Percentiles rank a stretch among this genome's conserved stretches.
Conservation (phyloP, 306 rosid genomes). For the Fragaria vesca region DNA sequence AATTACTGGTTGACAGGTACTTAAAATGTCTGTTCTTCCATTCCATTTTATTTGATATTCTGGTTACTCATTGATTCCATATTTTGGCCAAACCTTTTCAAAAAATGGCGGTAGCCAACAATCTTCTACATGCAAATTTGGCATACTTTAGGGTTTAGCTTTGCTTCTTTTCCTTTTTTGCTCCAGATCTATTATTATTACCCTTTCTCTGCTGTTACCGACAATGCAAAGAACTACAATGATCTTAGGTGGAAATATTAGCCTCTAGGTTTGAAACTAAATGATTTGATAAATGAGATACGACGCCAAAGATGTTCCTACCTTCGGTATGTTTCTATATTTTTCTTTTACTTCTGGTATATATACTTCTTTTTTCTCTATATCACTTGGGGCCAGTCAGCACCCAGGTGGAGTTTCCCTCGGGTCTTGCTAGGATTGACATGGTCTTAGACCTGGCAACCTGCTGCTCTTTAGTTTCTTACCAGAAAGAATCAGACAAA, state of each 20-base stretch:
- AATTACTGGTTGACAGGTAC: constrained; percentile 97
- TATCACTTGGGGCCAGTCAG: neutral
- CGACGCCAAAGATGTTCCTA: constrained; percentile 84
- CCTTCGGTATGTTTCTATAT: constrained; percentile 51
- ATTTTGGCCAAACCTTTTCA: neutral
- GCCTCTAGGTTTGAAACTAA: constrained; percentile 89
- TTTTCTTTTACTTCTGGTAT: neutral
- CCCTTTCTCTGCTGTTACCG: constrained; percentile 92
- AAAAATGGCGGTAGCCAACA: neutral
- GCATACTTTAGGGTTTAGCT: neutral
- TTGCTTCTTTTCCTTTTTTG: neutral
- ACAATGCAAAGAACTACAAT: constrained; percentile 89
- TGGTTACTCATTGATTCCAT: neutral
- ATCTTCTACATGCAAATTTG: neutral
- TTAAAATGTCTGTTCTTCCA: neutral
- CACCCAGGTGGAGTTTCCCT: neutral
- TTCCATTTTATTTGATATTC: neutral
- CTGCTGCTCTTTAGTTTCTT: neutral
- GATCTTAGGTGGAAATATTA: constrained; percentile 96
- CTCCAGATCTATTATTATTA: constrained; percentile 84
- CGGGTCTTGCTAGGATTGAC: neutral
- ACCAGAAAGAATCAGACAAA: neutral
- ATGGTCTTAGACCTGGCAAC: neutral
- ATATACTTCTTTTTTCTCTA: neutral
- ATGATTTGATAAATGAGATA: constrained; percentile 76